Evolutionary conservation across 2,329 filamentous ascomycete species (phyloP).

Genomic region (Penicillium sp.): DNA sequence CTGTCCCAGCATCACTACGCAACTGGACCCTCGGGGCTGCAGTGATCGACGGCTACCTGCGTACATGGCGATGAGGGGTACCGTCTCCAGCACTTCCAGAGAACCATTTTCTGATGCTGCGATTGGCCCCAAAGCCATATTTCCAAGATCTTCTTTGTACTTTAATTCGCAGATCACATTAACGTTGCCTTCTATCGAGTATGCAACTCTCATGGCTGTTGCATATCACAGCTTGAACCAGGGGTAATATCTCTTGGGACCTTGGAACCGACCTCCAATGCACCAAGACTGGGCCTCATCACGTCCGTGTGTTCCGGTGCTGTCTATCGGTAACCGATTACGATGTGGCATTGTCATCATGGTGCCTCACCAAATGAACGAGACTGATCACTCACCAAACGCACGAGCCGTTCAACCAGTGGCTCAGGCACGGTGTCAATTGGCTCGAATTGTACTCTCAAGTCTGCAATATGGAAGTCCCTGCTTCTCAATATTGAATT

Average conservation of each 20-base stretch:
- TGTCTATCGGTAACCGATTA: conserved; percentile 4
- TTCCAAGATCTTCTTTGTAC: conserved; percentile 8
- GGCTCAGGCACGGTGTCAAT: background rate
- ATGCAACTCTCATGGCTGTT: background rate
- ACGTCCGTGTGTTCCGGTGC: conserved; percentile 6
- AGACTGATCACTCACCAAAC: background rate
- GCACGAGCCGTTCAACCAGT: background rate
- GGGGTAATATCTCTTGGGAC: conserved; percentile 3
- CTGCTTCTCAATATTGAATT: conserved; percentile 3
- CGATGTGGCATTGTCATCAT: conserved; percentile 1
- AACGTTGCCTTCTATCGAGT: conserved; percentile 1
- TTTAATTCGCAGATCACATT: conserved; percentile 12
- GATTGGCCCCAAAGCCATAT: conserved; percentile 12
- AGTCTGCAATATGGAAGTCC: background rate
- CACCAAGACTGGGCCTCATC: conserved; percentile 2
- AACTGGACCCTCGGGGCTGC: conserved; percentile 9
- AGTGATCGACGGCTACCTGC: conserved; percentile 24
- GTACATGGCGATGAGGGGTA: conserved; percentile 10
- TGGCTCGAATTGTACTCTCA: background rate
- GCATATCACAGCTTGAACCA: conserved; percentile 6
- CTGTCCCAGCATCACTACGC: conserved; percentile 16
- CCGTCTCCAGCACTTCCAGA: conserved; percentile 12
- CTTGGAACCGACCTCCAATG: conserved; percentile 5
- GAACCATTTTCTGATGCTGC: conserved; percentile 2
- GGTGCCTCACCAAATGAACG: background rate